Evolutionary conservation across 2,329 filamentous ascomycete species (phyloP).

Genomic region (Cadophora luteo-olivacea): DNA sequence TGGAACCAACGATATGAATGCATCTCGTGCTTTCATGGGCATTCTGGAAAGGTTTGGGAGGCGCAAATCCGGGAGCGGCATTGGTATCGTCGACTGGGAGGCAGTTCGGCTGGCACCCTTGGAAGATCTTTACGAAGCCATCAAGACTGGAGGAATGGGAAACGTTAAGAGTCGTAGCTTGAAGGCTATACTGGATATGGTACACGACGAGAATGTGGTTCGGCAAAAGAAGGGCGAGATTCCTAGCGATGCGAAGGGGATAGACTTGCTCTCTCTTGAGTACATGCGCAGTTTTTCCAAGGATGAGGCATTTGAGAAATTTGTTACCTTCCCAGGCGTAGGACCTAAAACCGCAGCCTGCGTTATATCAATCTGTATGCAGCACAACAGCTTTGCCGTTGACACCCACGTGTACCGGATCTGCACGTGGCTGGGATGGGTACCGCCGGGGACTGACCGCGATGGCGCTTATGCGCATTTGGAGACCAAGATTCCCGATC

Average conservation of each 20-base stretch:
- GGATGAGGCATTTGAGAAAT: constrained; percentile 5
- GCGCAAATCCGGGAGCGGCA: background rate
- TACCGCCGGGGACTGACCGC: background rate
- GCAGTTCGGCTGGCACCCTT: background rate
- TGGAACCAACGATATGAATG: constrained; percentile 3
- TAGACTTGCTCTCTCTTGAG: background rate
- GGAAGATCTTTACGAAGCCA: constrained; percentile 5
- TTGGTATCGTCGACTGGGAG: background rate
- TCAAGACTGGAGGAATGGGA: constrained; percentile 2
- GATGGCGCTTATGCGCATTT: background rate
- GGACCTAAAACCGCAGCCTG: background rate
- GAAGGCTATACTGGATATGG: background rate
- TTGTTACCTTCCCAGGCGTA: background rate
- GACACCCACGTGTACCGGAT: constrained; percentile 1
- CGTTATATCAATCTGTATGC: background rate
- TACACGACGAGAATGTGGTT: background rate
- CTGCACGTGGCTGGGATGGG: background rate
- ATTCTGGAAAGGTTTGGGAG: background rate
- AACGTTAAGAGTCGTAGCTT: background rate
- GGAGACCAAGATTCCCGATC: background rate
- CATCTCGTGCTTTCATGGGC: constrained; percentile 2
- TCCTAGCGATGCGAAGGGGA: background rate
- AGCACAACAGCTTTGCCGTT: background rate
- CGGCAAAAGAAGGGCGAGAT: background rate
- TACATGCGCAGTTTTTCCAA: background rate